Base-by-base conservation (phyloP, 2,329 filamentous ascomycete species). In the Fusarium transvaalense region DNA sequence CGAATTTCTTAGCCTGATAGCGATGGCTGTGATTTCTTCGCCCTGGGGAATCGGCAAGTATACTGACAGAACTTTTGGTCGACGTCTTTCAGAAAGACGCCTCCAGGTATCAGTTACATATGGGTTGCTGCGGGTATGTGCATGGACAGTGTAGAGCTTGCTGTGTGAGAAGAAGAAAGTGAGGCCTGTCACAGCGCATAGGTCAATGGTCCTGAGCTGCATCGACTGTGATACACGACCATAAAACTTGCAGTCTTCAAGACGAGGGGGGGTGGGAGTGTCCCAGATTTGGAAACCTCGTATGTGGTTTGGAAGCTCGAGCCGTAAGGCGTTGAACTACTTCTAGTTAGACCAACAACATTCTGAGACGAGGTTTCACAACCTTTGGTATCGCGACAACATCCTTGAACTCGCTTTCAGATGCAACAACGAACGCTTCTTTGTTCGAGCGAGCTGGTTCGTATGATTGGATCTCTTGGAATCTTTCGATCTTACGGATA, bases 161-260 rank as follows among this genome's bases (percentile, higher is more conserved):
- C 61, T 64, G 7, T 59, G 46, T 2, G 53, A 46, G 54, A 59
- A 64, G 34, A 64, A 60, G 10, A 64, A 64, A 5, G 60, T 64
- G n/a, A 64, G 53, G 29, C 61, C 61, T 5, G 35, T 60, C 32
- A 27, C 61, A 46, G 39, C 10, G 32, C 52, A 19, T n/a, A 64
- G 5, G 34, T 64, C 15, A 31, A 64, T 34, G 25, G 31, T 64
- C 14, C 25, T 64, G 15, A 64, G 58, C 14, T 64, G 60, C 31
- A 53, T 53, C 5, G 46, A 47, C 17, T 31, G 31, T 60, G 53
- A 47, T 17, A 64, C 53, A 1, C 61, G 61, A 4, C 61, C 61
- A 6, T 53, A 47, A 4, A 64, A 43, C 3, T 64, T 31, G 35
- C 61, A 64, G 17, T 52, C 31, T 17, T 53, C 46, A 10, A 53